Conservation (phyloP, 768 basidiomycete species). For the Suillus plorans region DNA sequence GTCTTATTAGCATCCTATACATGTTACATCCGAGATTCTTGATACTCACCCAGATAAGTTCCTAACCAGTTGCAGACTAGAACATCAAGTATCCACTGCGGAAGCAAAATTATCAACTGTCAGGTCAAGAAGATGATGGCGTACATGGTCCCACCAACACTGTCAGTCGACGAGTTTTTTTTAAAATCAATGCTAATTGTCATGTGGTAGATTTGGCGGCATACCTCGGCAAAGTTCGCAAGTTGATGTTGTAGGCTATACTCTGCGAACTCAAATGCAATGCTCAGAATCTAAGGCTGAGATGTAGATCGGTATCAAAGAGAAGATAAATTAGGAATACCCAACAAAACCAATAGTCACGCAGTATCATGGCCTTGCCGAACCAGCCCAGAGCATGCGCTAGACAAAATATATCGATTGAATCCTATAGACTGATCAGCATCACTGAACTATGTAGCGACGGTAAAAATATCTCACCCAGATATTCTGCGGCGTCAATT, state of each 20-base stretch:
- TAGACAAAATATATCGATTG: conserved; percentile 83
- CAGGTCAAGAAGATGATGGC: conserved; percentile 23
- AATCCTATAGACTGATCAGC: conserved; percentile 45
- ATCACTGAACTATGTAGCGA: background rate
- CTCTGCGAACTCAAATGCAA: conserved; percentile 87
- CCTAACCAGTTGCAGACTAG: conserved; percentile 88
- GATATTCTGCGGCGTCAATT: conserved; percentile 56
- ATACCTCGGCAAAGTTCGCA: conserved; percentile 85
- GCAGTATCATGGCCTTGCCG: conserved; percentile 85
- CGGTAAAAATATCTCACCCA: conserved; percentile 50
- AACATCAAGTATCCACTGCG: conserved; percentile 84
- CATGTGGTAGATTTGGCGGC: conserved; percentile 25
- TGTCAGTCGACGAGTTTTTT: conserved; percentile 23
- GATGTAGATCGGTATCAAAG: conserved; percentile 7
- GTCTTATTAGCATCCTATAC: conserved; percentile 17
- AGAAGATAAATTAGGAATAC: conserved; percentile 37
- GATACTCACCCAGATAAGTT: conserved; percentile 66
- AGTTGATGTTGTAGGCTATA: conserved; percentile 87
- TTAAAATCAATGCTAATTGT: conserved; percentile 13
- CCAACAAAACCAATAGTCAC: conserved; percentile 96
- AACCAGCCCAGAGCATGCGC: conserved; percentile 90
- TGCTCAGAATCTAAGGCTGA: conserved; percentile 67
- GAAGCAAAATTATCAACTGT: conserved; percentile 15
- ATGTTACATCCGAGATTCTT: conserved; percentile 9
- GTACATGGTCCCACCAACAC: conserved; percentile 95